A percentile compares a stretch with the other conserved stretches of the same genome.
Conservation (phyloP, 805 yeast species). For the Kazachstania psychrophila region DNA sequence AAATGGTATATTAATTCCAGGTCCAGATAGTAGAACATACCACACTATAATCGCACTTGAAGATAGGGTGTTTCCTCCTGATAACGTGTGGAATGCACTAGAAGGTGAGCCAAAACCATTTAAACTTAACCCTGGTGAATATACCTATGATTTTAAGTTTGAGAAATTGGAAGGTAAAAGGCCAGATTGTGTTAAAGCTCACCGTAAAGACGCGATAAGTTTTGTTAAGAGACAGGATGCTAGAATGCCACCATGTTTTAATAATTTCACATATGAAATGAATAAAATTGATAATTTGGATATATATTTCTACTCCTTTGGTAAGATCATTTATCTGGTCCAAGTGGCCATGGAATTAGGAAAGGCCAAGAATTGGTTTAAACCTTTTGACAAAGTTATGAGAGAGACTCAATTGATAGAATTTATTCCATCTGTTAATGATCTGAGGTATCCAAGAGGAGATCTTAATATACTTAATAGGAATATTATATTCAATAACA, state of each 20-base stretch:
- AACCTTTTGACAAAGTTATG: constrained; percentile 21
- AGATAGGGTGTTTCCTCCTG: constrained; percentile 26
- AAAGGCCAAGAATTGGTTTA: constrained; percentile 23
- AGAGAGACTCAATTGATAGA: constrained; percentile 17
- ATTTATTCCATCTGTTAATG: constrained; percentile 21
- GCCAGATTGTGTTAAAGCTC: constrained; percentile 22
- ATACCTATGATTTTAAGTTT: constrained; percentile 22
- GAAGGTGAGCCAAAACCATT: constrained; percentile 25
- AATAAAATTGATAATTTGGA: constrained; percentile 20
- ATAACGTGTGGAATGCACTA: constrained; percentile 26
- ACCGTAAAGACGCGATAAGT: constrained; percentile 14
- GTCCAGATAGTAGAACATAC: constrained; percentile 20
- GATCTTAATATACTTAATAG: constrained; percentile 2
- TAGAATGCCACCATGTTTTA: constrained; percentile 26
- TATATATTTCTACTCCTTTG: constrained; percentile 22
- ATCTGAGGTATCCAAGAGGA: constrained; percentile 11
- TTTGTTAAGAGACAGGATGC: constrained; percentile 17
- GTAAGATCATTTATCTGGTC: constrained; percentile 22
- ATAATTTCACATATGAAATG: constrained; percentile 19
- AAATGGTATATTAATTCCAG: constrained; percentile 21
- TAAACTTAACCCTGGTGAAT: constrained; percentile 22
- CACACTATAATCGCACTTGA: constrained; percentile 18
- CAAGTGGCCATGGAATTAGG: constrained; percentile 25
- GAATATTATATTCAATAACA: constrained; percentile 1
- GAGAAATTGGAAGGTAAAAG: constrained; percentile 17